Base-by-base conservation (phyloP, 306 rosid genomes). In the Pueraria montana region DNA sequence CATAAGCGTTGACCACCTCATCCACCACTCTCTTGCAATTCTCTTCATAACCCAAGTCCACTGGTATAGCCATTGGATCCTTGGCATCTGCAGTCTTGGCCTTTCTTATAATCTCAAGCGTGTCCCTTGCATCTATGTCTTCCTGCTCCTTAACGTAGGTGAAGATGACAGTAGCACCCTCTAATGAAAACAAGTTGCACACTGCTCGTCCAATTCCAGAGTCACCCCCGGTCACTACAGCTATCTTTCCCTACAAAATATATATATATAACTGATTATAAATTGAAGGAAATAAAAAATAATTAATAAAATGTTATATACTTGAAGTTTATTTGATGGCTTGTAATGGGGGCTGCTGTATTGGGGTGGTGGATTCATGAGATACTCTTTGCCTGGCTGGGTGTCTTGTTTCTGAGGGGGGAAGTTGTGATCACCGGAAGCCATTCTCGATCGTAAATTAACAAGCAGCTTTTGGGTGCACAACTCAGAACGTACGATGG, bases 151-250 rank as follows among this genome's bases (percentile, higher is more conserved):
- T 93, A 76, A 95, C 97, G 59, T 80, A 93, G 0, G 97, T 91
- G 90, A 95, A 91, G 17, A 87, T 89, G 79, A 95, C 93, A 2
- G 93, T 91, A 0, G 97, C 98, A 46, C 97, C 98, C 61, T 93
- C 97, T 11, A 85, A 71, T 11, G 97, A 88, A 71, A 91, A 93
- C 75, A 81, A 84, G 74, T 91, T 87, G 80, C 94, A 89, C 17
- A 95, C 94, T 0, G 97, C 88, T 26, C 97, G 74, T 1, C 98
- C 97, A 5, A 95, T 93, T 68, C 98, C 94, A 0, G 97, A 93
- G 87, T 95, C 97, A 1, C 97, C 98, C 0, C 97, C 97, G 0
- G 95, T 90, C 63, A 95, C 88, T n/a, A 93, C 24, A 6, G 97
- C 95, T 79, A 93, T 79, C 89, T 88, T 93, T 49, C 97, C 98